Evolutionary conservation across 768 basidiomycete species (phyloP), one percentile per base, ranked within the genome.

Genomic region (Lactarius pseudohatsudake): DNA sequence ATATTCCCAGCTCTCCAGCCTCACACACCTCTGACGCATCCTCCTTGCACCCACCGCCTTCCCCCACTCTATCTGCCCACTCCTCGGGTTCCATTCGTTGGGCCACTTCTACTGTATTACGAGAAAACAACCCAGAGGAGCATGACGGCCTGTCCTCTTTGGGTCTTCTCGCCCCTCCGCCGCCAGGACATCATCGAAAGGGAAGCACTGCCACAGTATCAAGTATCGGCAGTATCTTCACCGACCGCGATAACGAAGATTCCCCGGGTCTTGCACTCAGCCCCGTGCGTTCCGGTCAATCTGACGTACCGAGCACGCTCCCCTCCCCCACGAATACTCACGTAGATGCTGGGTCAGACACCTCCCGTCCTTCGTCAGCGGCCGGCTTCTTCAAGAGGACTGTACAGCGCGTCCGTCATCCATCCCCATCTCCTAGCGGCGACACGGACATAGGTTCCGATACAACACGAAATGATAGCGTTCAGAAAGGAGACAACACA

Each of bases 41-140:
- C 32, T 43, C 72, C 53, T 18, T 38, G 56, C 77, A 78, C 28
- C 81, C 76, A 0, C 91, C 91, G 0, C 90, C 91, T 0, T 93
- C 91, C 0, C 92, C 91, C 1, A 92, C 91, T 0, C 80, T 91
- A 11, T 91, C 92, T 0, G 84, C 81, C 3, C 69, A 57, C 38
- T 73, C 70, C 18, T 81, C 80, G 18, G 89, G 88, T 3, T 85
- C 85, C 0, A 81, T 84, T 0, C 84, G 86, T 40, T 91, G 88
- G 66, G 75, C 73, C 38, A 82, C 84, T 3, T 78, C 86, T 8
- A 77, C 85, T 4, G 81, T 81, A 4, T 74, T 94, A 57, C 85
- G 92, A 43, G 84, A 87, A 53, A 92, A 92, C 72, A 81, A 83
- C 47, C 91, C 89, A 0, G 83, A 88, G 26, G 81, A 82, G 40